Evolutionary conservation across 129 eudicot species (phyloP).

Genomic region (Heracleum sosnowskyi): DNA sequence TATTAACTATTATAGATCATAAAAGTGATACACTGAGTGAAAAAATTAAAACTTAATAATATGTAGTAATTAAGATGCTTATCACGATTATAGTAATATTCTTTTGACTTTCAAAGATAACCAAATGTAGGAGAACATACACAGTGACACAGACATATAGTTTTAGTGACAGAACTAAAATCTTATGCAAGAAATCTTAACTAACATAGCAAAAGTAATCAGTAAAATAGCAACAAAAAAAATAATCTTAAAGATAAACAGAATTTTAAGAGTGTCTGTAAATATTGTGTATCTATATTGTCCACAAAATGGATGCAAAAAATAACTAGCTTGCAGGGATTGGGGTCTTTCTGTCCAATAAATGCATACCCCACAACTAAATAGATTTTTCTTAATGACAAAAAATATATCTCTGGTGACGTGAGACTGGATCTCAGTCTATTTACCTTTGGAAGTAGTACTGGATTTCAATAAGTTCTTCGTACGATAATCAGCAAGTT

Average conservation of each 20-base stretch:
- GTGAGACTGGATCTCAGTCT: background rate
- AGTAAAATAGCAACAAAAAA: too few species aligned
- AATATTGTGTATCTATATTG: background rate
- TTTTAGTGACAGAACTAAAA: background rate
- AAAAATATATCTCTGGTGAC: background rate
- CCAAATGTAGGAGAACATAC: background rate
- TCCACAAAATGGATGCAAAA: background rate
- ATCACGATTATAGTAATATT: background rate
- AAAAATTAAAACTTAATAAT: background rate
- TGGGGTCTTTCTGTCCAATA: background rate
- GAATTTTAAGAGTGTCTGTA: background rate
- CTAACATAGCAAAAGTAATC: background rate
- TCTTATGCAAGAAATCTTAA: background rate
- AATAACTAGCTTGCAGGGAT: background rate
- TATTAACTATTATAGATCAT: background rate
- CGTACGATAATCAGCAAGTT: constrained; percentile 73
- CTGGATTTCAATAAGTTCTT: constrained; percentile 38
- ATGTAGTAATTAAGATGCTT: background rate
- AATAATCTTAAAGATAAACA: background rate
- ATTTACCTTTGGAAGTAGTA: constrained; percentile 39
- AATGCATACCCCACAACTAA: background rate
- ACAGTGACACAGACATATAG: background rate
- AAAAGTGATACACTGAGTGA: background rate
- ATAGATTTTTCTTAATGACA: background rate
- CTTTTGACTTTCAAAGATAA: background rate